Base-by-base conservation (phyloP, 2,329 filamentous ascomycete species). In the Dactylonectria macrodidyma region DNA sequence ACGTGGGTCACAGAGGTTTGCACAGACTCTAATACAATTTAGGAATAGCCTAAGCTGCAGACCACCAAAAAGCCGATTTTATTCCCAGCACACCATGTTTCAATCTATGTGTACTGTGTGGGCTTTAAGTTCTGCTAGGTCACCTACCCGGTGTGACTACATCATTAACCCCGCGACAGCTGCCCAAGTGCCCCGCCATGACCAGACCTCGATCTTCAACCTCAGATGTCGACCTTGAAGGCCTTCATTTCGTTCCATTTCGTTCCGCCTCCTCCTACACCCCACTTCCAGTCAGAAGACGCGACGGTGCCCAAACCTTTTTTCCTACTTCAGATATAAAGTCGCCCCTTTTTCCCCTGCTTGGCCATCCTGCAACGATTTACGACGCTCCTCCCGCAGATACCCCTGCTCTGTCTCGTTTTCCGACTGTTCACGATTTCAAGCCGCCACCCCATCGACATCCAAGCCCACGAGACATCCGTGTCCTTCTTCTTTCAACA, bases 91-190 rank as follows among this genome's bases (percentile, higher is more conserved):
- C 61, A 66, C 52, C 14, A 8, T 14, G 7, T 2, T 2, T 3
- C 6, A 14, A 1, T 0, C 8, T 11, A 14, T 3, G 7, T 10
- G 3, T 36, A 54, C 19, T 14, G n/a, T 22, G 64, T 62, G 59
- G 59, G 41, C 46, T 48, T 62, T 66, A 44, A 36, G 3, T 11
- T 59, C 41, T n/a, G n/a, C 64, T 30, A 50, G 38, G 30, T 34
- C 59, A 59, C 48, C 36, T 30, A 7, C 22, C 26, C 54, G 57
- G 61, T 52, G 73, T 74, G 73, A 74, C 73, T 73, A 71, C 74
- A 72, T 75, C 62, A 69, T 56, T 61, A 65, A 74, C 74, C 74
- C 74, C 74, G 71, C 73, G 62, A 76, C 47, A 66, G 68, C 68
- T 62, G 65, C 61, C 68, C 59, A 55, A 61, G 47, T 50, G 41